Percentiles rank a stretch among this genome's conserved stretches.
phyloP scores from a whole-genome alignment of 805 yeast species.

The Candida khao-thaluensis region DNA sequence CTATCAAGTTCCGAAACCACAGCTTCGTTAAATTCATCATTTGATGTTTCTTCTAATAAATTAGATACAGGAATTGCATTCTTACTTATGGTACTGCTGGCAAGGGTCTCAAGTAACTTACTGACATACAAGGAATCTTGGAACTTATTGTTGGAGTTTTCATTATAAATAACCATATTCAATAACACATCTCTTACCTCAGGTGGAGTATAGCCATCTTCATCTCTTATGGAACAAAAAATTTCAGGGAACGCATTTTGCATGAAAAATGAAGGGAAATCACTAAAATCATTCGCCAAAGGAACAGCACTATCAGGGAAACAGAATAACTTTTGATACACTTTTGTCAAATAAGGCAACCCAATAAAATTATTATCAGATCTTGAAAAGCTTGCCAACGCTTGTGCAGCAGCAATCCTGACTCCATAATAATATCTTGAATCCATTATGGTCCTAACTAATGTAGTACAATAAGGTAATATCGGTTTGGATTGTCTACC shows the following conservation, averaged over 20 bases:
- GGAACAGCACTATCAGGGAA: constrained; percentile 65
- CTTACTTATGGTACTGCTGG: constrained; percentile 27
- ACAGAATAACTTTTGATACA: constrained; percentile 70
- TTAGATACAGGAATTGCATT: constrained; percentile 10
- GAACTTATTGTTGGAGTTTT: constrained; percentile 74
- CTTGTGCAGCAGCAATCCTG: constrained; percentile 80
- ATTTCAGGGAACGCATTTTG: constrained; percentile 67
- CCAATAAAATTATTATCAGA: constrained; percentile 69
- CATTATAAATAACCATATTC: constrained; percentile 77
- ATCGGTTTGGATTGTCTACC: constrained; percentile 59
- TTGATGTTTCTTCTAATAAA: constrained; percentile 3
- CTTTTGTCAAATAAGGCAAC: constrained; percentile 64
- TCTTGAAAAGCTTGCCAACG: constrained; percentile 66
- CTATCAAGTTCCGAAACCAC: constrained; percentile 67
- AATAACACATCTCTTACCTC: constrained; percentile 62
- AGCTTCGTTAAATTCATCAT: constrained; percentile 21
- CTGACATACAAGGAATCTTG: constrained; percentile 70
- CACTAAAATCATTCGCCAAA: constrained; percentile 73
- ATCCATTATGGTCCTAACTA: constrained; percentile 82
- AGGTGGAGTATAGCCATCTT: constrained; percentile 57
- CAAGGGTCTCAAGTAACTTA: constrained; percentile 55
- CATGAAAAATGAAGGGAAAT: constrained; percentile 65
- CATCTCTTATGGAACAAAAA: constrained; percentile 59
- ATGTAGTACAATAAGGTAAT: constrained; percentile 66
- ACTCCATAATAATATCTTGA: constrained; percentile 84